Conservation (phyloP, 495 filamentous ascomycete genomes). For the Staphylotrichum longicolle region DNA sequence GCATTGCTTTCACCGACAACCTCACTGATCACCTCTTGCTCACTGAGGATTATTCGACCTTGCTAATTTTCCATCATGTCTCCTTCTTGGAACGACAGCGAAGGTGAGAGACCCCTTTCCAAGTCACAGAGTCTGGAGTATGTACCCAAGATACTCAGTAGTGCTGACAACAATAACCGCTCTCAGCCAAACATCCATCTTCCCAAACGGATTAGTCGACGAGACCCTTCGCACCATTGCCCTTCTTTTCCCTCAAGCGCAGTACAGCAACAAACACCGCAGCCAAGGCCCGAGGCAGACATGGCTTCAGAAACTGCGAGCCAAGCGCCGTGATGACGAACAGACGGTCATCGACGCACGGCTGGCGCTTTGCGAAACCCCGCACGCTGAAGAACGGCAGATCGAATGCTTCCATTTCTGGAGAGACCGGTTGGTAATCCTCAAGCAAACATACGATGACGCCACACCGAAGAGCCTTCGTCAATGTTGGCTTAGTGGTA, state of each 20-base stretch:
- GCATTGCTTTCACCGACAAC: conserved; percentile 45
- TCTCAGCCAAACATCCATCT: conserved; percentile 11
- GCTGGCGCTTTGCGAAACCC: neutral
- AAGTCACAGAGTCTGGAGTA: too few species aligned
- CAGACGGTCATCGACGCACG: neutral
- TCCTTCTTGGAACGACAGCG: conserved; percentile 36
- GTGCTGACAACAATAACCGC: too few species aligned
- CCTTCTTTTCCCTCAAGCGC: conserved; percentile 43
- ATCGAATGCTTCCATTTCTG: conserved; percentile 50
- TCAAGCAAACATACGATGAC: conserved; percentile 55
- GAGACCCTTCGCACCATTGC: conserved; percentile 48
- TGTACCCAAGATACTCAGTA: too few species aligned
- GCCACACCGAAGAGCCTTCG: conserved; percentile 42
- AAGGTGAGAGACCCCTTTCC: neutral
- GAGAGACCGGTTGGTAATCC: conserved; percentile 49
- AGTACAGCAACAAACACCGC: conserved; percentile 16
- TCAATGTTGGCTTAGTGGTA: conserved; percentile 56
- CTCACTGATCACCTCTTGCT: conserved; percentile 48
- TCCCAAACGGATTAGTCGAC: conserved; percentile 38
- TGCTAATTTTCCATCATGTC: conserved; percentile 48
- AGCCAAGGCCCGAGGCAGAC: conserved; percentile 20
- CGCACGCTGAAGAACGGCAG: neutral
- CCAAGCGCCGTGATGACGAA: neutral
- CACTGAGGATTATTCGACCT: conserved; percentile 39
- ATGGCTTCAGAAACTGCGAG: conserved; percentile 19